Evolutionary conservation across 2,329 filamentous ascomycete species (phyloP), one percentile per base, ranked within the genome.

Genomic region (Aspergillus quadrilineatus): DNA sequence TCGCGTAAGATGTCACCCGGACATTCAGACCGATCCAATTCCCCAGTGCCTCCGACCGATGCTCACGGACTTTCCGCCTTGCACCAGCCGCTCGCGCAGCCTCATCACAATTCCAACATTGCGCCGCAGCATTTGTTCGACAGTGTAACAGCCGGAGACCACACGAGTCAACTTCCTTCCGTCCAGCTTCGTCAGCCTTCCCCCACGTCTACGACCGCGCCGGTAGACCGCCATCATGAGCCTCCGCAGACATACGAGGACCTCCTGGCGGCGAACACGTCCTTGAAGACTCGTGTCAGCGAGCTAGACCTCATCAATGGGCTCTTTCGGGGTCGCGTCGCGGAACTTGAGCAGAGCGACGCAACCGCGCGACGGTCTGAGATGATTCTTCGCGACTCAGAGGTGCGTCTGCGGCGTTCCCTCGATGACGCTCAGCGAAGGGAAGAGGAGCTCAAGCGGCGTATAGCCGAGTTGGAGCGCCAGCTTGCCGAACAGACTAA

Each of bases 231-330:
- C 47, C 82, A 86, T 61, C 79, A 87, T 55, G 89, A 92, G 57
- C 80, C 85, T 4, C 85, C 89, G 0, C 88, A 91, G 69, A 88
- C 87, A 3, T 91, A 90, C 71, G 90, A 96, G 69, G 87, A 89
- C 59, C 82, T 96, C 26, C 79, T 91, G 51, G 87, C 88, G 1
- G 85, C 88, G 60, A 96, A 96, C 72, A 89, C 89, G 4, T 88
- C 87, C 50, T 81, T 97, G n/a, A 96, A 95, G 77, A 99, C 94
- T 0, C 87, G 94, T 42, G 93, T 99, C 34, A 94, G 88, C 65
- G 94, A 99, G 73, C 82, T 99, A 26, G 94, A 99, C 71, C 84
- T 99, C 51, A 97, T 99, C 79, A 97, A 92, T 67, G 89, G 89
- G 69, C 79, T 92, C 44, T 92, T 91, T 73, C 82, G 87, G 50